Percentiles rank a stretch among this genome's conserved stretches.
phyloP scores from a whole-genome alignment of 2,329 filamentous ascomycete genomes.

The Microascus cirrosus region DNA sequence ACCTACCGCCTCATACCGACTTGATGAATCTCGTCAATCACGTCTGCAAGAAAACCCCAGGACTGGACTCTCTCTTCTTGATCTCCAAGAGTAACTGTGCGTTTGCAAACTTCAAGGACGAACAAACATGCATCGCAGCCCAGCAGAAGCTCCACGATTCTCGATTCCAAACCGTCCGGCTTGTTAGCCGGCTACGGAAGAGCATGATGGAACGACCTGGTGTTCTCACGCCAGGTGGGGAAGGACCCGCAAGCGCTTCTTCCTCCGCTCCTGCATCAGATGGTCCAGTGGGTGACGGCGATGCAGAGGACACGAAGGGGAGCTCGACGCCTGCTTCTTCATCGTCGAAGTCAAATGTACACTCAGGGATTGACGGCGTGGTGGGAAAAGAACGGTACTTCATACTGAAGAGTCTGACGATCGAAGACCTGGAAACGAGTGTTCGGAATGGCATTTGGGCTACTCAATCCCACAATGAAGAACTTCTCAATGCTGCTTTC shows the following conservation, averaged over 20 bases:
- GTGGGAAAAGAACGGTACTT: conserved; percentile 54
- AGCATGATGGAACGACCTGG: conserved; percentile 29
- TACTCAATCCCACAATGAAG: conserved; percentile 88
- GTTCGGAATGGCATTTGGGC: conserved; percentile 86
- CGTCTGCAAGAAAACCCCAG: conserved; percentile 67
- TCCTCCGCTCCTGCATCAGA: conserved; percentile 6
- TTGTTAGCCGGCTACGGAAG: conserved; percentile 73
- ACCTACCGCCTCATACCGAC: conserved; percentile 73
- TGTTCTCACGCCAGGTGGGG: conserved; percentile 41
- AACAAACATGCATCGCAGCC: conserved; percentile 61
- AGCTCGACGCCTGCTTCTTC: not conserved
- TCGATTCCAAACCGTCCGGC: conserved; percentile 70
- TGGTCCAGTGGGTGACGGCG: not conserved
- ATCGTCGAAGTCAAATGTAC: not conserved
- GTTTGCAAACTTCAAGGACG: conserved; percentile 88
- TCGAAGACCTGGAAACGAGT: conserved; percentile 82
- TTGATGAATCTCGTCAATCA: conserved; percentile 82
- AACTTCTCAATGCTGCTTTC: conserved; percentile 71
- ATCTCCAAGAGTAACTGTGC: conserved; percentile 97
- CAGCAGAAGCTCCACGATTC: conserved; percentile 85
- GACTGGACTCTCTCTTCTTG: conserved; percentile 81
- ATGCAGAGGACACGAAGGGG: not conserved
- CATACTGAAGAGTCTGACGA: conserved; percentile 82
- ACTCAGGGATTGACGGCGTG: not conserved
- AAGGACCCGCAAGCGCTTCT: conserved; percentile 28